Percentiles rank a stretch among this genome's conserved stretches.
Evolutionary conservation across 176 grass and related monocot species (phyloP).

Genomic region (Avena insularis): DNA sequence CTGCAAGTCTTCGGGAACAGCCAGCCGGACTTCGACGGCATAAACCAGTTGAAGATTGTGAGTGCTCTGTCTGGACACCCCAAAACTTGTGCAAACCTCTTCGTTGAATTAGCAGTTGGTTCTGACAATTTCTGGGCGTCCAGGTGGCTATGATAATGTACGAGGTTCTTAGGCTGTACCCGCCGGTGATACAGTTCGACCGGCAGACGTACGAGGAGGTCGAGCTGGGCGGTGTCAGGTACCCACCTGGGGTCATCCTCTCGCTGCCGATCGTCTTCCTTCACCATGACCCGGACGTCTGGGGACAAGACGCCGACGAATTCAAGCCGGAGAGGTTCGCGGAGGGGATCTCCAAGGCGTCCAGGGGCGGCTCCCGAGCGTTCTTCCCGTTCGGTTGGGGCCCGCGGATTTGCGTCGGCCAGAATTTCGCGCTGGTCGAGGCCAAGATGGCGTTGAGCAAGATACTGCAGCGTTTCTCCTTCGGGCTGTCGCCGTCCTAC

Average conservation of each 20-base stretch:
- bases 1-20: conserved; percentile 33
- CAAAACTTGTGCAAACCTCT: no score
- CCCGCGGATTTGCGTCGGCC: conserved; percentile 48
- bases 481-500: conserved; percentile 55
- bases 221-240: conserved; percentile 53
- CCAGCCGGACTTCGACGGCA: conserved; percentile 46
- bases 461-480: conserved; percentile 58
- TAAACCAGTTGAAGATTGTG: conserved; percentile 54
- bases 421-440: conserved; percentile 60
- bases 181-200: conserved; percentile 32
- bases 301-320: conserved; percentile 52
- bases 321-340: conserved; percentile 68
- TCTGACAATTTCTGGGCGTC: background rate
- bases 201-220: conserved; percentile 35
- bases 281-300: conserved; percentile 41
- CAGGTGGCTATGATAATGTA: conserved; percentile 61
- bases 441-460: conserved; percentile 60
- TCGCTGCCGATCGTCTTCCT: conserved; percentile 38
- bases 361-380: background rate
- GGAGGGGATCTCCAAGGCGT: conserved; percentile 43
- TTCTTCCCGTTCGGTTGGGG: conserved; percentile 64
- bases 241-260: conserved; percentile 38
- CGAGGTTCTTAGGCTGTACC: conserved; percentile 67
- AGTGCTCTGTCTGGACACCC: background rate
- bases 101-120: background rate